These are phyloP conservation scores for Leptographium wingfieldii DNA, from an alignment of 2,329 filamentous ascomycete genomes.

Conservation along the genomic window DNA sequence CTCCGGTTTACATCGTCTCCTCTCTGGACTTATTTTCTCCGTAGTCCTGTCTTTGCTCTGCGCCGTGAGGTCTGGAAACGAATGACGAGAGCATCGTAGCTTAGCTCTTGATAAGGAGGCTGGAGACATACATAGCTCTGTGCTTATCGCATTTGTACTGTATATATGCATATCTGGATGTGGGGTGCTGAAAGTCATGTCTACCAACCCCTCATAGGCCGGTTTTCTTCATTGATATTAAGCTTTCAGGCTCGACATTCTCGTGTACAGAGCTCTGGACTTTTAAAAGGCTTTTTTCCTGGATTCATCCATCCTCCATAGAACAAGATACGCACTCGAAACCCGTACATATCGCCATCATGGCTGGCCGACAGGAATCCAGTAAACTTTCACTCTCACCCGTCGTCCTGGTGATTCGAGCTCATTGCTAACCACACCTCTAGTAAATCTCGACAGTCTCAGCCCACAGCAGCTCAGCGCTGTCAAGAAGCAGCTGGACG, in stretches of 20 bases:
- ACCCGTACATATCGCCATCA: not conserved
- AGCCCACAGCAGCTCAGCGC: conserved; percentile 74
- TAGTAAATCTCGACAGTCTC: conserved; percentile 59
- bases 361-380: conserved; percentile 12
- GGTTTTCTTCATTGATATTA: not conserved
- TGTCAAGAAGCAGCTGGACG: conserved; percentile 91
- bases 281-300: not conserved
- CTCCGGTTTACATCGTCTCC: not conserved
- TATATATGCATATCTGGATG: not conserved
- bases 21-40: not conserved
- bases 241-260: not conserved
- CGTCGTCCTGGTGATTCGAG: not conserved
- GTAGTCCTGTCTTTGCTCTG: not conserved
- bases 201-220: not conserved
- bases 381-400: not conserved
- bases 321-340: not conserved
- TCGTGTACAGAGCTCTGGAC: not conserved
- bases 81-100: not conserved
- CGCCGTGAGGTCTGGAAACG: not conserved
- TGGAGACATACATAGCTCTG: not conserved
- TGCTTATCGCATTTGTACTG: not conserved
- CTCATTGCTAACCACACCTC: not conserved
- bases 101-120: not conserved
- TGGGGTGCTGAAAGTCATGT: not conserved
- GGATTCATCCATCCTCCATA: not conserved